These are phyloP conservation scores for Pythium plurisporium DNA, from an alignment of 352 stramenopile species.

Conservation along the genomic window DNA sequence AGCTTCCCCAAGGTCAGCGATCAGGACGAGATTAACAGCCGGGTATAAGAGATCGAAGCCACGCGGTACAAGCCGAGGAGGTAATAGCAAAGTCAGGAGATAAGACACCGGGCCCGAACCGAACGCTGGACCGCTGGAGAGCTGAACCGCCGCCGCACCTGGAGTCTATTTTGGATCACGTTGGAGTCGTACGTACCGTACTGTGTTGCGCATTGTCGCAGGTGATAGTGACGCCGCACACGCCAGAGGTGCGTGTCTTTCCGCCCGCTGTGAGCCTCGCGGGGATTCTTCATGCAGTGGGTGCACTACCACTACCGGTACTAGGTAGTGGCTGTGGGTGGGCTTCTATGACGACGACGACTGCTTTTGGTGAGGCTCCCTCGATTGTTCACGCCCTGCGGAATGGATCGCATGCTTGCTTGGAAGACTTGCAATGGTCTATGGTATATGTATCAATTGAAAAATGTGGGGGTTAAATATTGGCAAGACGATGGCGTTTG, in stretches of 20 bases:
- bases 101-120: background rate
- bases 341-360: too few relatives aligned
- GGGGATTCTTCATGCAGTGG: background rate
- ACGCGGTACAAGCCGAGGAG: too few relatives aligned
- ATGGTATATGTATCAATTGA: background rate
- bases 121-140: background rate
- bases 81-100: too few relatives aligned
- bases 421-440: background rate
- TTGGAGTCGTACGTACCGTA: too few relatives aligned
- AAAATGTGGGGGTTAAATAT: background rate
- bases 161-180: background rate
- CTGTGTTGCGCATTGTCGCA: background rate
- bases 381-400: too few relatives aligned
- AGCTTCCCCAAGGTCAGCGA: too few relatives aligned
- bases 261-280: background rate
- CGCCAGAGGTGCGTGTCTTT: conserved; percentile 2
- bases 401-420: too few relatives aligned
- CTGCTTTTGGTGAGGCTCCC: too few relatives aligned
- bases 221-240: conserved; percentile 13
- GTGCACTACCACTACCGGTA: too few relatives aligned
- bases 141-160: background rate
- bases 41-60: background rate
- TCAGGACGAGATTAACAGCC: background rate
- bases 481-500: background rate
- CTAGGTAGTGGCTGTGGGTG: background rate